Evolutionary conservation across 2,329 filamentous ascomycete genomes (phyloP), one percentile per base, ranked within the genome.

Genomic region (Penicillium sumatraense): DNA sequence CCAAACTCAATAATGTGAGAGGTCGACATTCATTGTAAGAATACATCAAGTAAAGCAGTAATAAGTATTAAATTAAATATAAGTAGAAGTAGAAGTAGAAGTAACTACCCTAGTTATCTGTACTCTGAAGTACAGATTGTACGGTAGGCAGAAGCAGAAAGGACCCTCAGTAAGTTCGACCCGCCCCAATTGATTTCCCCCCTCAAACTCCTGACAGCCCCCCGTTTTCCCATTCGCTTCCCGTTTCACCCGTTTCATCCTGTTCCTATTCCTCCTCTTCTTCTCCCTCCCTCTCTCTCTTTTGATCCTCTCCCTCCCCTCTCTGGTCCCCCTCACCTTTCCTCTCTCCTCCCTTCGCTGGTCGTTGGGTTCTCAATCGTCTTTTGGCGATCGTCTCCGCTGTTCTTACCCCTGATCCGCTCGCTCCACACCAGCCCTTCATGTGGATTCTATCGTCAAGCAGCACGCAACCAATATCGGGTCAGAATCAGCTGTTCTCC

Each of bases 401-500:
- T 44, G 11, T 44, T 51, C 35, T n/a, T 44, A 38, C 31, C 33
- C 50, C 47, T 49, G 55, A 58, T 58, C 48, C 56, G 53, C 51
- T 40, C 51, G 51, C 36, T 56, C 61, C 31, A 50, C 48, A 49
- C 31, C 56, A 66, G 70, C 69, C 69, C 70, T 72, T 71, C 69
- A 72, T 72, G 70, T 69, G 69, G 62, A 65, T 62, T 58, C 63
- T 57, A 63, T 61, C 50, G 60, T 63, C 61, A 46, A 63, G 54
- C 55, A 63, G 49, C 51, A 64, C 44, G 53, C 52, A 63, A 49
- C 56, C 56, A 61, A 64, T 59, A 57, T 59, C 58, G 57, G 61
- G 59, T 60, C 65, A 56, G 48, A 63, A 61, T 49, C 57, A 55
- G 48, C 59, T 59, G 55, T 65, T 64, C 56, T 60, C 59, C 50